Conservation (phyloP, 768 basidiomycete genomes). For the Hygrocybe punicea region DNA sequence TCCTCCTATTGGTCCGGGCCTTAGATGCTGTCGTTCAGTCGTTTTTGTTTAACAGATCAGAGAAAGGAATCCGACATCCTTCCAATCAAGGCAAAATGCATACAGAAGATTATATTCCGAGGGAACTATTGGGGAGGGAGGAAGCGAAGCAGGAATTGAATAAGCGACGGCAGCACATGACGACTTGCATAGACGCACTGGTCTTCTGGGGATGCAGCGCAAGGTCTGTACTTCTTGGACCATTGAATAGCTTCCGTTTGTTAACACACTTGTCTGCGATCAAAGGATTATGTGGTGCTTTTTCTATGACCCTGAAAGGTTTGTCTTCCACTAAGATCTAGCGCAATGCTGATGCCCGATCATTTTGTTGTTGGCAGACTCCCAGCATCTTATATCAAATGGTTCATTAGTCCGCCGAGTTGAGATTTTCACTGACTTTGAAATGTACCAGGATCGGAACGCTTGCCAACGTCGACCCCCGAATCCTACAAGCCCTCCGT, state of each 20-base stretch:
- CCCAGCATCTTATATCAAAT: conserved; percentile 67
- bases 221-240: conserved; percentile 44
- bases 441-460: conserved; percentile 49
- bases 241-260: conserved; percentile 3
- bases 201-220: conserved; percentile 78
- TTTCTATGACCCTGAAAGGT: conserved; percentile 75
- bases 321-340: conserved; percentile 1
- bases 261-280: conserved; percentile 8
- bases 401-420: conserved; percentile 20
- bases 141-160: conserved; percentile 20
- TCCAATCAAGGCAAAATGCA: background rate
- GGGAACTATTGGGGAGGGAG: conserved; percentile 21
- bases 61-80: background rate
- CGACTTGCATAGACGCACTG: conserved; percentile 58
- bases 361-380: conserved; percentile 36
- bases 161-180: conserved; percentile 29
- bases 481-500: conserved; percentile 53
- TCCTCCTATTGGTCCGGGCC: conserved; percentile 67
- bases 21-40: conserved; percentile 59
- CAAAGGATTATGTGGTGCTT: conserved; percentile 86
- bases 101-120: background rate
- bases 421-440: background rate
- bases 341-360: conserved; percentile 5
- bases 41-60: conserved; percentile 39
- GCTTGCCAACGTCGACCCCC: conserved; percentile 63